Evolutionary conservation across 2,329 filamentous ascomycete genomes (phyloP).

Genomic region (Xylariaceae sp.): DNA sequence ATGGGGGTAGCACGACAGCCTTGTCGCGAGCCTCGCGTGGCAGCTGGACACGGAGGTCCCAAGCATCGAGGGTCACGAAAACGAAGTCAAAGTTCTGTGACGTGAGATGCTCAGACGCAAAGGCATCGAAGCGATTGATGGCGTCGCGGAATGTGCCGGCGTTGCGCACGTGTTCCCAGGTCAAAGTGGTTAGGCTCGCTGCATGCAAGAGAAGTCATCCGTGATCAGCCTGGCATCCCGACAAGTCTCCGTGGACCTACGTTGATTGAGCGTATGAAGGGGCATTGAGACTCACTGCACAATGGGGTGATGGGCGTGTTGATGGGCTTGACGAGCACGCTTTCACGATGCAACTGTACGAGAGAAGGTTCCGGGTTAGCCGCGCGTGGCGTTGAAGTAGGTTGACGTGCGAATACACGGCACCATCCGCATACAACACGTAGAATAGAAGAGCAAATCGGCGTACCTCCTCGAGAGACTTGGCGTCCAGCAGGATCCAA

Average conservation of each 20-base stretch:
- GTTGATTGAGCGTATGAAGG: constrained; percentile 15
- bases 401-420: background rate
- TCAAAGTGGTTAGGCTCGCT: constrained; percentile 96
- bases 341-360: constrained; percentile 80
- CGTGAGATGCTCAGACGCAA: constrained; percentile 85
- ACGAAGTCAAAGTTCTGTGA: constrained; percentile 93
- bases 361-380: constrained; percentile 8
- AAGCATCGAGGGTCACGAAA: constrained; percentile 96
- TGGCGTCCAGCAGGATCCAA: constrained; percentile 92
- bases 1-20: constrained; percentile 90
- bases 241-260: background rate
- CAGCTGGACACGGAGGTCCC: constrained; percentile 96
- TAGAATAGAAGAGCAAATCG: background rate
- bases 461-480: constrained; percentile 85
- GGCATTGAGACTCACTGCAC: constrained; percentile 71
- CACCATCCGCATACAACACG: background rate
- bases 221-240: constrained; percentile 8
- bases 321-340: constrained; percentile 93
- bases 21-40: constrained; percentile 97
- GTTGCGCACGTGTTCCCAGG: constrained; percentile 98
- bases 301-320: constrained; percentile 98
- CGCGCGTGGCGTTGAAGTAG: background rate
- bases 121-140: constrained; percentile 89
- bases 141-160: constrained; percentile 96
- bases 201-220: constrained; percentile 24